Conservation (phyloP, 2,329 filamentous ascomycete species). For the Myriosclerotinia scirpicola region DNA sequence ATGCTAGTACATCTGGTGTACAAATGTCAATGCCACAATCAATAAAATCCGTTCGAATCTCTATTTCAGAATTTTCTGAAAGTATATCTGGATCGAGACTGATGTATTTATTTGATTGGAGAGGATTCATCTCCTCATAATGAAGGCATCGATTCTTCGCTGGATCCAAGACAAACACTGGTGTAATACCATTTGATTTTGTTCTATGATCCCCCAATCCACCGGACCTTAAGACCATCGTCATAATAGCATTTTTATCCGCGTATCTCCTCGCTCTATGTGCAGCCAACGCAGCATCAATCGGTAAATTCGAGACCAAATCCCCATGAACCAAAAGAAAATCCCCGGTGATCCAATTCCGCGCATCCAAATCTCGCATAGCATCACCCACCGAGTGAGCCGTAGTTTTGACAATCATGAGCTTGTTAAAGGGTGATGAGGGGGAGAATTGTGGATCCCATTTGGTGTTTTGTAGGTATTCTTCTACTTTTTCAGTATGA, state of each 20-base stretch:
- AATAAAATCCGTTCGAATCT: conserved; percentile 82
- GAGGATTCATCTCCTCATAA: conserved; percentile 84
- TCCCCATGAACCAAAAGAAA: conserved; percentile 93
- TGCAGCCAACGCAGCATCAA: conserved; percentile 74
- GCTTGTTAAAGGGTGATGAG: conserved; percentile 67
- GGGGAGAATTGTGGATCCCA: conserved; percentile 70
- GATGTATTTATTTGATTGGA: conserved; percentile 63
- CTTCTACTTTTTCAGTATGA: conserved; percentile 82
- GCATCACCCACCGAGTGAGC: conserved; percentile 89
- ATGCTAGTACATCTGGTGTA: conserved; percentile 87
- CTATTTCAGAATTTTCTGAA: conserved; percentile 69
- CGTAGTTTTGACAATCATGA: conserved; percentile 83
- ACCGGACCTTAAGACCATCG: conserved; percentile 81
- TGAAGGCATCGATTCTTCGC: conserved; percentile 80
- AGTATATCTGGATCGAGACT: conserved; percentile 79
- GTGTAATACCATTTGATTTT: conserved; percentile 71
- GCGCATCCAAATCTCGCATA: conserved; percentile 87
- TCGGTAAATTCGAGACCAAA: conserved; percentile 81
- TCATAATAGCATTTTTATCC: conserved; percentile 97
- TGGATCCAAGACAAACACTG: conserved; percentile 84
- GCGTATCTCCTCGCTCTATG: conserved; percentile 78
- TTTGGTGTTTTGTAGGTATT: conserved; percentile 79
- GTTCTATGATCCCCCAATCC: conserved; percentile 70
- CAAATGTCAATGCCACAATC: conserved; percentile 97
- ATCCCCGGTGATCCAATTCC: conserved; percentile 81